Percentiles rank a stretch among this genome's conserved stretches.
These are phyloP conservation scores for Ophiocytium majus DNA, from an alignment of 352 stramenopile species.

Conservation along the genomic window DNA sequence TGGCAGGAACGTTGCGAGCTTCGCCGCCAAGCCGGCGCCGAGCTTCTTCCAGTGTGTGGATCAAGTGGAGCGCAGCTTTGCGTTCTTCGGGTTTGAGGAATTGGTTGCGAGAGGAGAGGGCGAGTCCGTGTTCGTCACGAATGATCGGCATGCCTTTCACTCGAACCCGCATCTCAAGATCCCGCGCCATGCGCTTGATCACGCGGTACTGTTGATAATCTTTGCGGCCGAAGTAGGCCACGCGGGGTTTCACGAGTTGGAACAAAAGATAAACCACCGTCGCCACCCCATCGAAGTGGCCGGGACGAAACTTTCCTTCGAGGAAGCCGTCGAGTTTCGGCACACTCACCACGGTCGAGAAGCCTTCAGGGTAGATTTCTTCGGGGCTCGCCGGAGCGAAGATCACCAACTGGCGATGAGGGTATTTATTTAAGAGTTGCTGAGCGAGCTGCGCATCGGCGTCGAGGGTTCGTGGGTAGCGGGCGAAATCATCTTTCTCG, in stretches of 20 bases:
- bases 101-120: not conserved
- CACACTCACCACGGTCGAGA: not conserved
- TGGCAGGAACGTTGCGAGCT: not conserved
- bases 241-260: not conserved
- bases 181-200: not conserved
- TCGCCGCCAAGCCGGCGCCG: not conserved
- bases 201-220: conserved; percentile 14
- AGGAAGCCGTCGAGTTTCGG: not conserved
- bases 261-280: conserved; percentile 2
- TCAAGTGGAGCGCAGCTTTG: not conserved
- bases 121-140: not conserved
- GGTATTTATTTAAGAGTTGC: not conserved
- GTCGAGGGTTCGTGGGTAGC: not conserved
- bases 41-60: not conserved
- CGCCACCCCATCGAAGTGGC: not conserved
- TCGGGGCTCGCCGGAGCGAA: not conserved
- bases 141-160: conserved; percentile 10
- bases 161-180: not conserved
- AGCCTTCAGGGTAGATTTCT: not conserved
- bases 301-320: conserved; percentile 14
- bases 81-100: not conserved
- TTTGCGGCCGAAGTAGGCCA: conserved; percentile 3
- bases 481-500: not conserved
- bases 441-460: not conserved
- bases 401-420: not conserved